These are phyloP conservation scores for Solanum corneliomulleri DNA, from an alignment of 257 asterid genomes.

Conservation along the genomic window DNA sequence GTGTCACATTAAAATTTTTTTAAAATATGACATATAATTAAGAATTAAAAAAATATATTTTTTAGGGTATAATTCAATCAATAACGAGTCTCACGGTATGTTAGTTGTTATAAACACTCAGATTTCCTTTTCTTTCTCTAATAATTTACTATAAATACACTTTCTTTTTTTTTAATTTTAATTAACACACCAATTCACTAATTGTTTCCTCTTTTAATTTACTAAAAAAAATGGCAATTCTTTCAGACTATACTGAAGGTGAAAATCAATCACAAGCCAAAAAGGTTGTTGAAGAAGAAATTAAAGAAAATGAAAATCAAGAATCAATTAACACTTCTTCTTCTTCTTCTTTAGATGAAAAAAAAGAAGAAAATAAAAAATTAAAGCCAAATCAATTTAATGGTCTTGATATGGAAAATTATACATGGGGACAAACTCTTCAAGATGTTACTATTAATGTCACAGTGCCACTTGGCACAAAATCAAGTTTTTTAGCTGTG, in stretches of 20 bases:
- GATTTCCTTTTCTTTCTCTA: not conserved
- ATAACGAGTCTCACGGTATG: not conserved
- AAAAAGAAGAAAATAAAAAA: not conserved
- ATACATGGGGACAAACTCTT: slow-evolving; percentile 68
- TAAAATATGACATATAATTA: not conserved
- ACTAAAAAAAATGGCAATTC: not conserved
- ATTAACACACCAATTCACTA: not conserved
- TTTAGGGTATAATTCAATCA: not conserved
- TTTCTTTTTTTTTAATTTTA: not conserved
- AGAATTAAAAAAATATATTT: not conserved
- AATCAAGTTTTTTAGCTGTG: slow-evolving; percentile 22
- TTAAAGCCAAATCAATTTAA: slow-evolving; percentile 44
- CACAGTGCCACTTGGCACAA: slow-evolving; percentile 46
- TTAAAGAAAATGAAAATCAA: not conserved
- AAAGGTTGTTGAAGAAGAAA: not conserved
- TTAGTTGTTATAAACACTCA: not conserved
- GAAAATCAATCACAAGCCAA: not conserved
- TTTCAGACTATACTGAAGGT: not conserved
- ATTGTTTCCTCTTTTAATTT: not conserved
- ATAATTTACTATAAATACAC: not conserved
- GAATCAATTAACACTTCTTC: not conserved
- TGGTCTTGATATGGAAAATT: slow-evolving; percentile 76
- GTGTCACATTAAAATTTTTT: rapidly evolving
- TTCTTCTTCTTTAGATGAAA: not conserved
- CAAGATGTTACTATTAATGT: slow-evolving; percentile 62